Conservation (phyloP, 257 asterid genomes). For the Jaltomata sinuosa region DNA sequence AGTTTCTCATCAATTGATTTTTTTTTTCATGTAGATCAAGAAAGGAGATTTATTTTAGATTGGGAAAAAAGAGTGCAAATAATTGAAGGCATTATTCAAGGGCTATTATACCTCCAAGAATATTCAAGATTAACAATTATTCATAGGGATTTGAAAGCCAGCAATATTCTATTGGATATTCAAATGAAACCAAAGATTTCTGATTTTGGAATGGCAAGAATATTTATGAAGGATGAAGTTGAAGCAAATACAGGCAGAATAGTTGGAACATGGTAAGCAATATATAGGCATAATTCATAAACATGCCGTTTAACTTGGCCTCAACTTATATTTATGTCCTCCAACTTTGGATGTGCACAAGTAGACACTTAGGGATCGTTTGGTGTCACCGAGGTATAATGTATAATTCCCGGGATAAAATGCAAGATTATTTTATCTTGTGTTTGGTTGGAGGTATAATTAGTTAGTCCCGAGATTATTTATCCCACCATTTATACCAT, state of each 20-base stretch:
- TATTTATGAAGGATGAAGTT: slow-evolving; percentile 13
- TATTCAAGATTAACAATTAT: slow-evolving; percentile 24
- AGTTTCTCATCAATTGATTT: background rate
- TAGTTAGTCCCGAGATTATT: too few species aligned
- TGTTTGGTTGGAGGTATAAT: too few species aligned
- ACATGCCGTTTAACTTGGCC: too few species aligned
- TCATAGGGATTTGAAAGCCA: slow-evolving; percentile 23
- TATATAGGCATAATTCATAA: too few species aligned
- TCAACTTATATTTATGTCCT: too few species aligned
- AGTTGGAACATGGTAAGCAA: too few species aligned
- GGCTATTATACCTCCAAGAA: slow-evolving; percentile 27
- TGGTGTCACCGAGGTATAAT: too few species aligned
- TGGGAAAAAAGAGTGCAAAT: slow-evolving; percentile 24
- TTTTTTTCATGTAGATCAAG: slow-evolving; percentile 7
- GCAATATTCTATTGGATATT: slow-evolving; percentile 17
- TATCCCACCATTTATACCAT: too few species aligned
- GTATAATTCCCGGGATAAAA: too few species aligned
- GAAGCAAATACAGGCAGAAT: slow-evolving; percentile 21
- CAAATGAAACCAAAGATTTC: slow-evolving; percentile 22
- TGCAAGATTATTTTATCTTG: too few species aligned
- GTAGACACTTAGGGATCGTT: too few species aligned
- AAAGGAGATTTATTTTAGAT: slow-evolving; percentile 3
- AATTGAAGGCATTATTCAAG: slow-evolving; percentile 31
- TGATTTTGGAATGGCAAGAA: slow-evolving; percentile 24
- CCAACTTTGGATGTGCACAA: too few species aligned